phyloP scores from a whole-genome alignment of 2,329 filamentous ascomycete species.

The Xylaria sp. region DNA sequence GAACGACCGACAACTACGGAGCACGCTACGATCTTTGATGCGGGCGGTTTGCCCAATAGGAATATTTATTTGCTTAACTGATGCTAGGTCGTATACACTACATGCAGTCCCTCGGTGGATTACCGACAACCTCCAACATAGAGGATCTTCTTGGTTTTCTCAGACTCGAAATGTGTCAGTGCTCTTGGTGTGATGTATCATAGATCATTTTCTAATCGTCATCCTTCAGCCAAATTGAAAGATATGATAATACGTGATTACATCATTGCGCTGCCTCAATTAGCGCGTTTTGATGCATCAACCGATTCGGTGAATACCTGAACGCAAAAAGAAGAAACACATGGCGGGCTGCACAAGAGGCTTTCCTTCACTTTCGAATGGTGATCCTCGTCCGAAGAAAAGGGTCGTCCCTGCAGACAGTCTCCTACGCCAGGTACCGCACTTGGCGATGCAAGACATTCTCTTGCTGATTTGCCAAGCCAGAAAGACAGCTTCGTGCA shows the following conservation, averaged over 20 bases:
- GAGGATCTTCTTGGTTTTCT: slow-evolving; percentile 15
- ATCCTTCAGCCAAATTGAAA: not conserved
- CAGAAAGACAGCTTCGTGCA: slow-evolving; percentile 3
- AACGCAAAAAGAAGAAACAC: slow-evolving; percentile 12
- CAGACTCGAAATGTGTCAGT: not conserved
- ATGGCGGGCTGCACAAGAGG: slow-evolving; percentile 1
- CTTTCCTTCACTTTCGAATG: slow-evolving; percentile 17
- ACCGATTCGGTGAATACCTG: not conserved
- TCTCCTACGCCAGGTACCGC: not conserved
- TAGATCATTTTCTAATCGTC: slow-evolving; percentile 2
- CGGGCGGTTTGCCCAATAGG: slow-evolving; percentile 15
- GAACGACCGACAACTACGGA: slow-evolving; percentile 18
- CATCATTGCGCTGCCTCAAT: slow-evolving; percentile 23
- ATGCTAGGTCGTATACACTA: not conserved
- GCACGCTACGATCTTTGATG: slow-evolving; percentile 25
- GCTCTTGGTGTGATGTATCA: not conserved
- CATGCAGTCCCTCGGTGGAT: not conserved
- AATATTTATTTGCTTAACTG: not conserved
- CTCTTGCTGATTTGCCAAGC: slow-evolving; percentile 30
- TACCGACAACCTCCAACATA: not conserved
- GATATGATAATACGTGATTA: slow-evolving; percentile 18
- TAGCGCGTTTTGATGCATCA: slow-evolving; percentile 18
- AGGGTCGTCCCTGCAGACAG: slow-evolving; percentile 30
- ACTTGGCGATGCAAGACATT: slow-evolving; percentile 31
- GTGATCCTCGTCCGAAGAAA: slow-evolving; percentile 15